Evolutionary conservation across 2,329 filamentous ascomycete species (phyloP), one percentile per base, ranked within the genome.

Genomic region (Daldinia sp.): DNA sequence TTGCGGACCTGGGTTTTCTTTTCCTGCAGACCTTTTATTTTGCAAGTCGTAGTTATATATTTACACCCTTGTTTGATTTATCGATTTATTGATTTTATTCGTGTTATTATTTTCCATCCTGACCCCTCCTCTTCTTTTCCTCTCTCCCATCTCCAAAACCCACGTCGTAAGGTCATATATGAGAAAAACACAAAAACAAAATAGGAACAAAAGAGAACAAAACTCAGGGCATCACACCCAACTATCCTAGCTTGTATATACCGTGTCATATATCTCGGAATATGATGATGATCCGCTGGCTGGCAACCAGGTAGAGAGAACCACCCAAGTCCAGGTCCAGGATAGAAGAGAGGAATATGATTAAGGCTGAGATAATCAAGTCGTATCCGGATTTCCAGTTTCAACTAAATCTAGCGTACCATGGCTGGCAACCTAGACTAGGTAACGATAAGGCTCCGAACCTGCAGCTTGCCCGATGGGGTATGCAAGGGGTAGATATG

Each of bases 281-380:
- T n/a, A n/a, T n/a, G n/a, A n/a, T n/a, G n/a, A n/a, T n/a, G n/a
- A n/a, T n/a, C n/a, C n/a, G n/a, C n/a, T n/a, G n/a, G n/a, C n/a
- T n/a, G n/a, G n/a, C n/a, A n/a, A n/a, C n/a, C n/a, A n/a, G n/a
- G n/a, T n/a, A n/a, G n/a, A n/a, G n/a, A n/a, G n/a, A n/a, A n/a
- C n/a, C n/a, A n/a, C n/a, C n/a, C n/a, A n/a, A n/a, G n/a, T n/a
- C n/a, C n/a, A n/a, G n/a, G n/a, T n/a, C n/a, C n/a, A n/a, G n/a
- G n/a, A 32, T 30, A 34, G 19, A 47, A 55, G 9, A 30, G n/a
- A 47, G n/a, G 37, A 27, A 23, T 23, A 48, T 51, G 61, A 67
- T 64, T 67, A 64, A 64, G 55, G 50, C 39, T 56, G 61, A 64
- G 47, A 55, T 53, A 61, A 62, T 45, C 60, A 57, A 57, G 61